Evolutionary conservation across 345 rosid species (phyloP), one percentile per base, ranked within the genome.

Genomic region (Reutealis trisperma): DNA sequence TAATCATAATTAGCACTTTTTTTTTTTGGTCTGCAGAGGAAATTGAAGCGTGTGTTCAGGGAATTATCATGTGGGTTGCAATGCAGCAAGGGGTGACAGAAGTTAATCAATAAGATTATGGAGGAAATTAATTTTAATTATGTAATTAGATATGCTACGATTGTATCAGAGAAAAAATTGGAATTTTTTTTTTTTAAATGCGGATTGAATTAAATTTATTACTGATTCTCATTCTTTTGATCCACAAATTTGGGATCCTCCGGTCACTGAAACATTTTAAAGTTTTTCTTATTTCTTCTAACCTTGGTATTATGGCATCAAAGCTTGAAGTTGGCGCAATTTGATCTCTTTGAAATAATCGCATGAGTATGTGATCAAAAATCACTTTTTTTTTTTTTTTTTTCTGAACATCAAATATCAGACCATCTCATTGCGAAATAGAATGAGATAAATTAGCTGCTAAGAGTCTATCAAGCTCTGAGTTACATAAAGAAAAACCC

Each of bases 41-140:
- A 78, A 83, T 37, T 89, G 68, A 86, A 79, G 79, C 27, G 77
- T 8, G n/a, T 81, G 71, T 32, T 81, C 11, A 73, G 42, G 76
- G 78, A 66, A 60, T 47, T 82, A 24, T 66, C 83, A 12, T 78
- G 70, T 54, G 81, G 88, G 57, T 69, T 86, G 57, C 62, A 59
- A 4, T 47, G 86, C 67, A 37, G 42, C 62, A 77, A 77, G 71
- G 73, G 57, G 12, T 21, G 18, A 51, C 6, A 51, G 24, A 58
- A 61, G 59, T 45, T 65, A 27, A 9, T 32, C 21, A 2, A 22
- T 37, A 11, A 30, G 21, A 54, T 24, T 24, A 22, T 8, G 54
- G 52, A 72, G 6, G 1, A 41, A 25, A 14, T 5, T 44, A 34
- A 8, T 21, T 70, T 70, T 18, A 8, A 3, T 21, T 51, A 16